Conservation (phyloP, 345 rosid species). For the Carallia pectinifolia region DNA sequence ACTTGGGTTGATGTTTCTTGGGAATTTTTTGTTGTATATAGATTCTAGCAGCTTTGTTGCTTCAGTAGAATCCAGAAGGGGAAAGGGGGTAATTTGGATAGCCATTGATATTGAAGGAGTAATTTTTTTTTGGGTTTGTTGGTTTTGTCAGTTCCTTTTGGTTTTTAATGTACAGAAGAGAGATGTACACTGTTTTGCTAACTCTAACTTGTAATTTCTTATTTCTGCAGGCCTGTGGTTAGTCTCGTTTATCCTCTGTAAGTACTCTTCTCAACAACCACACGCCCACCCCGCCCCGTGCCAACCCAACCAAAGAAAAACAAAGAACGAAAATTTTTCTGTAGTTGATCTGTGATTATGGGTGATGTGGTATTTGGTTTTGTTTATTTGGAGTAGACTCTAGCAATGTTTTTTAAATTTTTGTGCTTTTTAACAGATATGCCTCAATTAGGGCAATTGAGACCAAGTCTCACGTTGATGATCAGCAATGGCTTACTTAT, state of each 20-base stretch:
- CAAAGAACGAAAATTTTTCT: too few species aligned
- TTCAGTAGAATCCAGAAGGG: background rate
- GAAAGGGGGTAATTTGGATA: background rate
- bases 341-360: too few species aligned
- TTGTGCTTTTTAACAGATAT: conserved; percentile 43
- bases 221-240: conserved; percentile 77
- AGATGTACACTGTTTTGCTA: background rate
- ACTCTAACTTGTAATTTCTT: conserved; percentile 11
- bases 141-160: background rate
- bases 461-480: conserved; percentile 77
- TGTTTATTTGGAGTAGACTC: too few species aligned
- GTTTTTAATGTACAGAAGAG: background rate
- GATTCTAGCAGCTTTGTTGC: background rate
- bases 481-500: conserved; percentile 92
- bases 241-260: conserved; percentile 93
- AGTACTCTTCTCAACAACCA: conserved; percentile 29
- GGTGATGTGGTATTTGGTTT: too few species aligned
- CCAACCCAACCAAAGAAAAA: background rate
- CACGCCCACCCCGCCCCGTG: background rate
- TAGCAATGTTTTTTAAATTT: background rate
- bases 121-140: background rate
- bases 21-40: background rate
- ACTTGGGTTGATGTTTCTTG: too few species aligned
- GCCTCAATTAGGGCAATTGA: conserved; percentile 88
- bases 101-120: background rate